Evolutionary conservation across 805 yeast species (phyloP).

Genomic region (Wickerhamomyces subpelliculosus): DNA sequence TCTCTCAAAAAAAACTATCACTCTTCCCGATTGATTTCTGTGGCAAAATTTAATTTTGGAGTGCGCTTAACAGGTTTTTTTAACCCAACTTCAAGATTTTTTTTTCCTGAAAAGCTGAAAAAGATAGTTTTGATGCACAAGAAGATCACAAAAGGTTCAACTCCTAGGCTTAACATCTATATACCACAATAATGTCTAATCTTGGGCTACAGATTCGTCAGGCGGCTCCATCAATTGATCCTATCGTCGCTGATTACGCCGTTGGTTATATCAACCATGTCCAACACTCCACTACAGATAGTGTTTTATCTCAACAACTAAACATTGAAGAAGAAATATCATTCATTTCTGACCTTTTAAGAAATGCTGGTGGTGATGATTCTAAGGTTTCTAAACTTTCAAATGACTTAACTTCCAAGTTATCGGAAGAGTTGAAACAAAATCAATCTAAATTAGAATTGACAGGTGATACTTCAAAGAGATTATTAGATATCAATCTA

Average conservation of each 20-base stretch:
- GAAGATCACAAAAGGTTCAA: too few species aligned
- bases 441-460: slow-evolving; percentile 68
- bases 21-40: too few species aligned
- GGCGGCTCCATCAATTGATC: slow-evolving; percentile 81
- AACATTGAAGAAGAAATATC: slow-evolving; percentile 60
- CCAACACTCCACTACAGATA: slow-evolving; percentile 70
- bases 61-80: too few species aligned
- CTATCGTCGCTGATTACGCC: slow-evolving; percentile 81
- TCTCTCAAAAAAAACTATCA: too few species aligned
- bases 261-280: slow-evolving; percentile 85
- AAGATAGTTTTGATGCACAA: not conserved
- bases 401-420: slow-evolving; percentile 37
- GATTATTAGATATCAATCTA: slow-evolving; percentile 75
- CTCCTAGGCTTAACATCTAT: too few species aligned
- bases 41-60: too few species aligned
- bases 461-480: slow-evolving; percentile 83
- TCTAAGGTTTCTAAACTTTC: slow-evolving; percentile 47
- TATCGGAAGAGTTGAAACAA: slow-evolving; percentile 48
- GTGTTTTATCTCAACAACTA: slow-evolving; percentile 69
- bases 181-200: slow-evolving; percentile 27
- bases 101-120: too few species aligned
- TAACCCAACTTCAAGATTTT: too few species aligned
- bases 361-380: slow-evolving; percentile 76
- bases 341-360: slow-evolving; percentile 58
- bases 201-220: slow-evolving; percentile 61